phyloP scores from a whole-genome alignment of 2,329 filamentous ascomycete genomes.

The Capronia coronata region DNA sequence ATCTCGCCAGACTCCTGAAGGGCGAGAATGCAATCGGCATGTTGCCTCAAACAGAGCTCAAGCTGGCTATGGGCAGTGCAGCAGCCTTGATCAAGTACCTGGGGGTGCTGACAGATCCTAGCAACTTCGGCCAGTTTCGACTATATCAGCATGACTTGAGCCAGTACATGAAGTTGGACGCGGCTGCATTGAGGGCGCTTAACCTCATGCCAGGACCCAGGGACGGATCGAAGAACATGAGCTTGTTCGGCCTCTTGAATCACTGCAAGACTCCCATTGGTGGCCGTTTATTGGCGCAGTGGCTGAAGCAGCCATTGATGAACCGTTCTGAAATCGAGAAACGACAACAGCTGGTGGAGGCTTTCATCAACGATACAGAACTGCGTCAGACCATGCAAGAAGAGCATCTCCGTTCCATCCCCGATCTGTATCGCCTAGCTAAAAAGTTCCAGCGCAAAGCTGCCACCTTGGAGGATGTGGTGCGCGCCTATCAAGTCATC shows the following conservation, averaged over 20 bases:
- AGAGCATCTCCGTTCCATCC: slow-evolving; percentile 85
- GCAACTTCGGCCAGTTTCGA: slow-evolving; percentile 95
- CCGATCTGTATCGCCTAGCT: slow-evolving; percentile 84
- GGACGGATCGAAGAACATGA: slow-evolving; percentile 97
- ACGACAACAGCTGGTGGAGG: slow-evolving; percentile 88
- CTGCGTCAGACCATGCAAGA: slow-evolving; percentile 94
- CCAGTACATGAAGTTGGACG: slow-evolving; percentile 97
- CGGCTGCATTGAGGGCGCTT: slow-evolving; percentile 83
- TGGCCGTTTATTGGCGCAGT: slow-evolving; percentile 82
- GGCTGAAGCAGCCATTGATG: slow-evolving; percentile 98
- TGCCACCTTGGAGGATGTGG: slow-evolving; percentile 91
- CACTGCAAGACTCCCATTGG: slow-evolving; percentile 97
- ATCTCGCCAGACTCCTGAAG: slow-evolving; percentile 77
- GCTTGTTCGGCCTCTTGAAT: slow-evolving; percentile 84
- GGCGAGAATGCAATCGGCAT: slow-evolving; percentile 72
- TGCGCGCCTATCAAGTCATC: slow-evolving; percentile 87
- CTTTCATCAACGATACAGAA: slow-evolving; percentile 88
- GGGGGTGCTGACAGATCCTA: slow-evolving; percentile 77
- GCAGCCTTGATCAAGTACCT: slow-evolving; percentile 93
- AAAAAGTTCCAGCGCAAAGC: slow-evolving; percentile 91
- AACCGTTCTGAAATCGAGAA: slow-evolving; percentile 79
- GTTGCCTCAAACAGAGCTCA: slow-evolving; percentile 84
- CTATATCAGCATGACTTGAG: slow-evolving; percentile 95
- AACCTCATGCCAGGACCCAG: slow-evolving; percentile 95
- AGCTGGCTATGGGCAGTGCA: slow-evolving; percentile 91